Evolutionary conservation across 148 eudicot species (phyloP), one percentile per base, ranked within the genome.

Genomic region (Pharnaceum exiguum): DNA sequence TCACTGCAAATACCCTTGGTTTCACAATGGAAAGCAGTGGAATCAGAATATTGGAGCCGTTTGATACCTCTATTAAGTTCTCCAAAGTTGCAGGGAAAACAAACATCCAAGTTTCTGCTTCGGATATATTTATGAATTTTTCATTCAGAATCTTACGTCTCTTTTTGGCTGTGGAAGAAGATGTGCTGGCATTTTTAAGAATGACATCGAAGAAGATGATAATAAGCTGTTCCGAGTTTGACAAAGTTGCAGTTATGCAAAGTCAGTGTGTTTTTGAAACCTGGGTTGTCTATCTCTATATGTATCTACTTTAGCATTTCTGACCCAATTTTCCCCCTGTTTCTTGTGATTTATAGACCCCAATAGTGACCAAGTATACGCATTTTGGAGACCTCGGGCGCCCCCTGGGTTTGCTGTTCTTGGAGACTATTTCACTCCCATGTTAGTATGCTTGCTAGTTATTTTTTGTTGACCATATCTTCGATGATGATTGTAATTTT

Each of bases 321-420:
- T 3, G 55, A 43, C 40, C 40, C 30, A 21, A 7, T 47, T 23
- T 22, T 43, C 43, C 24, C 49, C 33, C 38, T 27, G 29, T 54
- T 57, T 1, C 11, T 46, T 64, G 22, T 51, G 38, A 46, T 58
- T 24, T 58, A 55, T 78, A 87, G 98, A 70, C 55, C 72, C 75
- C 43, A 37, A 48, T 9, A 70, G 40, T 63, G 94, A 77, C 48
- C 91, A 89, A 64, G 76, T 80, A 39, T 86, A 68, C 72, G 80
- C 82, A 46, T 89, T 93, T 60, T 93, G 99, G 99, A 85, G 99
- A 75, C 87, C 99, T 61, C 96, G 76, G 55, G 96, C 95, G 28
- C 96, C 96, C 33, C 94, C 96, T 71, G 96, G 99, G 51, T 93
- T 83, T 83, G 99, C 81, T 68, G 82, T 84, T 53, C 91, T 93